Conservation (phyloP, 225 moss, liverwort and hornwort species). For the Antitrichia curtipendula region DNA sequence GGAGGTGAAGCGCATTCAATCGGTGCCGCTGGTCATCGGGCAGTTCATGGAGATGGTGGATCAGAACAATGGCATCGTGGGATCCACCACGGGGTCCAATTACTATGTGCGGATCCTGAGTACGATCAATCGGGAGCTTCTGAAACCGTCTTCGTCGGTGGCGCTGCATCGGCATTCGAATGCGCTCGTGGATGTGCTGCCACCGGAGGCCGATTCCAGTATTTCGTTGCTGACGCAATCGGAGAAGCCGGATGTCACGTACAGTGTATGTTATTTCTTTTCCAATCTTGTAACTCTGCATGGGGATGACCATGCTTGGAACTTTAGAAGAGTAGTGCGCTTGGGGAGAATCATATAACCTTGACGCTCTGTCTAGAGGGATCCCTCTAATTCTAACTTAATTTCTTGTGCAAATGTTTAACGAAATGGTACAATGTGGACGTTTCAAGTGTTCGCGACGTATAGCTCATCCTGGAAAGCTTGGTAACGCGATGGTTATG, state of each 20-base stretch:
- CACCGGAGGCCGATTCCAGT: conserved; percentile 83
- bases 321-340: not conserved
- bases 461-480: not conserved
- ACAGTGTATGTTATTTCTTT: conserved; percentile 30
- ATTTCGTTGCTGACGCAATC: conserved; percentile 86
- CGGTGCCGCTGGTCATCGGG: conserved; percentile 87
- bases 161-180: conserved; percentile 86
- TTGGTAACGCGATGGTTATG: not conserved
- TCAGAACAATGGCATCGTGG: conserved; percentile 93
- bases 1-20: conserved; percentile 92
- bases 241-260: conserved; percentile 85
- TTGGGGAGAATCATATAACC: not conserved
- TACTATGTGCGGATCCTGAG: conserved; percentile 87
- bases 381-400: not conserved
- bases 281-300: not conserved
- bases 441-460: not conserved
- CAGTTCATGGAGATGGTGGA: conserved; percentile 98
- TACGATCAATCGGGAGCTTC: conserved; percentile 78
- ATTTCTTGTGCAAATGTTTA: not conserved
- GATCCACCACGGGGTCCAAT: conserved; percentile 89
- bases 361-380: not conserved
- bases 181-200: conserved; percentile 80
- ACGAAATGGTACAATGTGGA: not conserved
- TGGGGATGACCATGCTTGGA: not conserved
- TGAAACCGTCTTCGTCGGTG: conserved; percentile 87